phyloP scores from a whole-genome alignment of 306 rosid genomes.

The Prunus armeniaca region DNA sequence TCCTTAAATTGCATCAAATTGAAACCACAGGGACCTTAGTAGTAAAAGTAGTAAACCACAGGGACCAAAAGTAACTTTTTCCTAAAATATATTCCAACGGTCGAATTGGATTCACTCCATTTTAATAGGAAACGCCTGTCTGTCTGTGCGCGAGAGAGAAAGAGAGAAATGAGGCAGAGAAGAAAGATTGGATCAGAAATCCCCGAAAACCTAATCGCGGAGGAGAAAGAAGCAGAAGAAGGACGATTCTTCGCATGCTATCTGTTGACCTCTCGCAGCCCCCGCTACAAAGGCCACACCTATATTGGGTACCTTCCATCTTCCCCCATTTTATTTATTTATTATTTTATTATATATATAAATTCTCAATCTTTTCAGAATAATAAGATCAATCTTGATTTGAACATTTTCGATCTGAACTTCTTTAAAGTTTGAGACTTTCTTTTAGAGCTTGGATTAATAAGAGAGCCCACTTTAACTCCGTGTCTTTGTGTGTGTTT shows the following conservation, averaged over 20 bases:
- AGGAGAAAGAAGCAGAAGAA: constrained; percentile 23
- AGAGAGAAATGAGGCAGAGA: constrained; percentile 43
- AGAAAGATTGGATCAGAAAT: constrained; percentile 37
- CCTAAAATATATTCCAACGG: constrained; percentile 48
- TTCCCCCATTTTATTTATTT: not conserved
- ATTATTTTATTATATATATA: not conserved
- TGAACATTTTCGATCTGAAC: not conserved
- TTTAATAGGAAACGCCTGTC: not conserved
- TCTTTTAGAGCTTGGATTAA: not conserved
- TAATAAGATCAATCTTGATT: not conserved
- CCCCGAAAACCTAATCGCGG: constrained; percentile 32
- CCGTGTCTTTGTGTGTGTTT: not conserved
- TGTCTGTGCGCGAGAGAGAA: not conserved
- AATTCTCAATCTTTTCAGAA: not conserved
- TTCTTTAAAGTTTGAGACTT: not conserved
- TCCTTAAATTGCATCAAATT: no score
- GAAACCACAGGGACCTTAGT: no score
- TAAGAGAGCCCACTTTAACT: not conserved
- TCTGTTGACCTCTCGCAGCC: constrained; percentile 69
- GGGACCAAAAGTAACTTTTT: no score
- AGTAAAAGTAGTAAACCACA: no score
- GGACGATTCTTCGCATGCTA: constrained; percentile 80
- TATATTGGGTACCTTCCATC: constrained; percentile 64
- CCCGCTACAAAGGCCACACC: constrained; percentile 86
- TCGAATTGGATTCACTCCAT: constrained; percentile 35